These are phyloP conservation scores for Lipomyces starkeyi DNA, from an alignment of 805 yeast genomes.

Conservation along the genomic window DNA sequence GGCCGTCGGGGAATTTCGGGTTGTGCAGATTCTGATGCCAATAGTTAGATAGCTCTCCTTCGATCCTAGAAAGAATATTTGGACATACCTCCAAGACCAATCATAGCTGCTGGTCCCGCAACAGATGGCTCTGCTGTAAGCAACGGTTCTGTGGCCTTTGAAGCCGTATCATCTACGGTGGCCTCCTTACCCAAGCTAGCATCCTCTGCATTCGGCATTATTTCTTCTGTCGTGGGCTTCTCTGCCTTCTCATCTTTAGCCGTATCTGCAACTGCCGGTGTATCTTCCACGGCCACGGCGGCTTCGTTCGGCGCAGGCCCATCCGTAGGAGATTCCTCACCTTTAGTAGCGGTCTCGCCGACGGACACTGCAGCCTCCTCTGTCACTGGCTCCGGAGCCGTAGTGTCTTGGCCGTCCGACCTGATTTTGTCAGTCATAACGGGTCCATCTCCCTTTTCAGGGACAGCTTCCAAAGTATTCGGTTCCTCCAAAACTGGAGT, in stretches of 20 bases:
- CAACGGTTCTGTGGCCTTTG: not conserved
- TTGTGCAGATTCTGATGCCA: not conserved
- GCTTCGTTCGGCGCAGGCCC: not conserved
- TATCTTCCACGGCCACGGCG: not conserved
- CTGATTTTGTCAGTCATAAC: not conserved
- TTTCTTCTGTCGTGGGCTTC: slow-evolving; percentile 6
- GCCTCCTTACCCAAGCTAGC: not conserved
- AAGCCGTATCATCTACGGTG: no score
- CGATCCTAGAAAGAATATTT: not conserved
- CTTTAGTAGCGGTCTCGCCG: not conserved
- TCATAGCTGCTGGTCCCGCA: no score
- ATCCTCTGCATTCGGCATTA: not conserved
- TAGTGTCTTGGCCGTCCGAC: not conserved
- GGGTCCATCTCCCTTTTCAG: not conserved
- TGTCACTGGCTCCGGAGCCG: not conserved
- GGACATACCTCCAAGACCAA: not conserved
- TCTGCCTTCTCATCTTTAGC: not conserved
- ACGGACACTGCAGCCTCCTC: not conserved
- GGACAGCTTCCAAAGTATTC: not conserved
- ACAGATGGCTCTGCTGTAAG: not conserved
- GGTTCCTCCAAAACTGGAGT: not conserved
- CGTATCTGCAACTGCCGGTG: not conserved
- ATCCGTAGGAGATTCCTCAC: not conserved
- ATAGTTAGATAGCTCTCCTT: not conserved
- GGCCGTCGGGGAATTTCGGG: slow-evolving; percentile 25